Base-by-base conservation (phyloP, 192 early-diverging fungal species). In the Gaertneriomyces semiglobifer region DNA sequence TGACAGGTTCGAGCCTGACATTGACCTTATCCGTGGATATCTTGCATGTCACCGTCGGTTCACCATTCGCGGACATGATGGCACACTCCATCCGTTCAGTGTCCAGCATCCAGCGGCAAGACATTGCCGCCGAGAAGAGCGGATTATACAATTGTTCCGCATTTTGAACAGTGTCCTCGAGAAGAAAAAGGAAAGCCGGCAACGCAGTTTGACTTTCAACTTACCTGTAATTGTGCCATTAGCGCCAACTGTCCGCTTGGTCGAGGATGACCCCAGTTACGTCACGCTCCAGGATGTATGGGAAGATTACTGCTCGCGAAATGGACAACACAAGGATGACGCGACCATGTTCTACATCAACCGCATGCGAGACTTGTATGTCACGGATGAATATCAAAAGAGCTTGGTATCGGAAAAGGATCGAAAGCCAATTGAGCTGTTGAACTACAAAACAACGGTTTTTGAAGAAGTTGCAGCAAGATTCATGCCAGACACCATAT, bases 71-170 rank as follows among this genome's bases (percentile, higher is more conserved):
- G 96, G 93, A 16, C 88, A 93, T 63, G 92, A 98, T 68, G 96
- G 96, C 55, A 90, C 83, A 63, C 69, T 92, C 41, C 83, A 92
- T 75, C 87, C 92, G 12, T 99, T 99, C 77, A 84, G 92, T 59
- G 90, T 98, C 25, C 98, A 99, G 77, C 90, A 97, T 68, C 92
- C 93, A n/a, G 88, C 93, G 10, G 81, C 89, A 12, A 81, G 92
- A 53, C 89, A 92, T 63, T 89, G 90, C 70, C 84, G 94, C 33
- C 84, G 96, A 25, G 98, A 99, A 75, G 98, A 99, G 76, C 84
- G 93, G 71, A 89, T 96, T 58, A 83, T 94, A 66, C 98, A 98
- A 69, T 79, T 99, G 44, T 97, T 94, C 77, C 85, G 95, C 58
- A 89, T 98, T 44, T 69, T 98, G 20, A 96, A 98, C 65, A 80